Percentiles rank a stretch among this genome's conserved stretches.
Conservation (phyloP, 1,284 basidiomycete genomes). For the Sphaerobolus stellatus region DNA sequence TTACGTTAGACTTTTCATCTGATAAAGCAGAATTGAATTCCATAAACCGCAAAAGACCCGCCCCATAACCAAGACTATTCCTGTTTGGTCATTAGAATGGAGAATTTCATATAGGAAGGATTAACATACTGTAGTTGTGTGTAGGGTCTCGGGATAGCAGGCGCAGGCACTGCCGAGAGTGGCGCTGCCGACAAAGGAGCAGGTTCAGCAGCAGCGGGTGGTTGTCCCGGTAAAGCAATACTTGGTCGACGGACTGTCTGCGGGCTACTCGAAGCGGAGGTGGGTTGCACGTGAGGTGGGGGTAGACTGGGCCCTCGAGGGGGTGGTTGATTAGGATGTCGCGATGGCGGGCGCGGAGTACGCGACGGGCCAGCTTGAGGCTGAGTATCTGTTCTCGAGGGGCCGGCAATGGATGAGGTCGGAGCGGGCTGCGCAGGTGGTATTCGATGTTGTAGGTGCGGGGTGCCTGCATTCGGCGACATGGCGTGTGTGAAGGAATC, state of each 20-base stretch:
- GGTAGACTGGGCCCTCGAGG: not conserved
- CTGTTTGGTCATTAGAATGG: too few species aligned
- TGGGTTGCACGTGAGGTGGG: constrained; percentile 8
- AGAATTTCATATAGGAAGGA: too few species aligned
- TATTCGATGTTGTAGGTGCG: not conserved
- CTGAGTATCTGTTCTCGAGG: not conserved
- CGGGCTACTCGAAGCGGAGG: not conserved
- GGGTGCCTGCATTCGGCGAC: not conserved
- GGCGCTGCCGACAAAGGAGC: not conserved
- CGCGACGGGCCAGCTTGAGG: constrained; percentile 9
- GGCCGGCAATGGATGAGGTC: not conserved
- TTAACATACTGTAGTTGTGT: too few species aligned
- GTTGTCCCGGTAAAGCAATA: not conserved
- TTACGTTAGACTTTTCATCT: constrained; percentile 48
- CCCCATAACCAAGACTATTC: constrained; percentile 23
- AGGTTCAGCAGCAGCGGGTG: not conserved
- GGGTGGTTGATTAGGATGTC: constrained; percentile 2
- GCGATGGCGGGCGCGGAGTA: constrained; percentile 7
- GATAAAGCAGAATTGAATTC: constrained; percentile 65
- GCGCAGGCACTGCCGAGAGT: not conserved
- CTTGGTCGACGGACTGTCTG: constrained; percentile 1
- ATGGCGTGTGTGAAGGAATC: constrained; percentile 3
- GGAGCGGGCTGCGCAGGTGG: not conserved
- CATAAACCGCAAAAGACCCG: constrained; percentile 57
- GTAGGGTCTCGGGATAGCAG: too few species aligned